These are phyloP conservation scores for Zymoseptoria brevis DNA, from an alignment of 2,329 filamentous ascomycete genomes.

Conservation along the genomic window DNA sequence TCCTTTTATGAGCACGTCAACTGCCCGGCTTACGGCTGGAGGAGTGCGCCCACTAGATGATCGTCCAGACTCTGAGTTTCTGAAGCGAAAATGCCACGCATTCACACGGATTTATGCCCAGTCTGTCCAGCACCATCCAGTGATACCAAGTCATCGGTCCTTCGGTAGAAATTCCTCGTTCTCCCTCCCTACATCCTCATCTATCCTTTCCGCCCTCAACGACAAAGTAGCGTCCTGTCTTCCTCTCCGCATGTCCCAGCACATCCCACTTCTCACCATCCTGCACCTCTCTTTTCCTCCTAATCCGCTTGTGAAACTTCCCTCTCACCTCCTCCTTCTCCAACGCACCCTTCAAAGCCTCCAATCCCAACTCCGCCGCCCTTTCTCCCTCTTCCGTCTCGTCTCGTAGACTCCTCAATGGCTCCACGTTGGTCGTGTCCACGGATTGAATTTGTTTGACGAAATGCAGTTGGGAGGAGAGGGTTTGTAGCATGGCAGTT, in stretches of 20 bases:
- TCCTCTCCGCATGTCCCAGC: constrained; percentile 57
- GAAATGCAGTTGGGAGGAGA: constrained; percentile 80
- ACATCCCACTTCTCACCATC: constrained; percentile 60
- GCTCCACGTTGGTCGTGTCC: constrained; percentile 63
- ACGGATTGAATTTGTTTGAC: constrained; percentile 78
- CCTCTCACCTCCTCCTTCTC: constrained; percentile 55
- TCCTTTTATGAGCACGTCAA: too few species aligned
- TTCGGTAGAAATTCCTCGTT: background rate
- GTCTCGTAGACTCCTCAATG: constrained; percentile 72
- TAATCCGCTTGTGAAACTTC: constrained; percentile 42
- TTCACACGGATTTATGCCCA: too few species aligned
- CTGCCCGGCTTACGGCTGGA: too few species aligned
- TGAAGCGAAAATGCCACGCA: too few species aligned
- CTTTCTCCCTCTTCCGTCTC: constrained; percentile 54
- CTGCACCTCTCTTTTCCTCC: constrained; percentile 28
- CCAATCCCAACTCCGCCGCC: constrained; percentile 53
- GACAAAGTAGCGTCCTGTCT: constrained; percentile 65
- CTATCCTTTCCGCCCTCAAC: constrained; percentile 53
- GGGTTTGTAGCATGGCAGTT: constrained; percentile 59
- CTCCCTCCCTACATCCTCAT: constrained; percentile 7
- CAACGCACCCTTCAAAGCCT: constrained; percentile 50
- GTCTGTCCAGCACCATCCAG: background rate
- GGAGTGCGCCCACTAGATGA: too few species aligned
- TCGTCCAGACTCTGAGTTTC: too few species aligned
- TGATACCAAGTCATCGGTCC: background rate